Percentiles rank a stretch among this genome's conserved stretches.
phyloP scores from a whole-genome alignment of 257 asterid genomes.

The Ehretia macrophylla region DNA sequence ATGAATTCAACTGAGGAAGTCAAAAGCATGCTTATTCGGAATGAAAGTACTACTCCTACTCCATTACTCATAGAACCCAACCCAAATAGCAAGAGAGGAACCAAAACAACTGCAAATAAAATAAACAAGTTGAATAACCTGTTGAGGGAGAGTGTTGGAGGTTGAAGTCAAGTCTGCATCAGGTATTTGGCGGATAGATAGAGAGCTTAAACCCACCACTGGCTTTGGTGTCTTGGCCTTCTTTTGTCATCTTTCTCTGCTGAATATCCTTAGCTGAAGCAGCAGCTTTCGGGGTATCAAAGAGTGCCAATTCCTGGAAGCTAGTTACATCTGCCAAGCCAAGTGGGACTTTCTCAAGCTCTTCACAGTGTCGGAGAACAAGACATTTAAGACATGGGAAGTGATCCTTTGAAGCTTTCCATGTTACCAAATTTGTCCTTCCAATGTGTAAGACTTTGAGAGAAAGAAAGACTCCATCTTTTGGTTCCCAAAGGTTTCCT shows the following conservation, averaged over 20 bases:
- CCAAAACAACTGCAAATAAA: neutral
- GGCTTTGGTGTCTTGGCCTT: slow-evolving; percentile 2
- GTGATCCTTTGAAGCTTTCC: slow-evolving; percentile 15
- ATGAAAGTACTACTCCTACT: no score
- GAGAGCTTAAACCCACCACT: slow-evolving; percentile 19
- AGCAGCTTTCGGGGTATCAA: slow-evolving; percentile 12
- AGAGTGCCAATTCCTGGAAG: slow-evolving; percentile 16
- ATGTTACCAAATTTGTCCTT: slow-evolving; percentile 9
- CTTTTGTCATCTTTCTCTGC: neutral
- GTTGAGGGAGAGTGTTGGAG: no score
- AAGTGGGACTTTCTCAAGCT: slow-evolving; percentile 12
- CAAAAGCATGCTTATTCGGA: no score
- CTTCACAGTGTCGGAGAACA: slow-evolving; percentile 8
- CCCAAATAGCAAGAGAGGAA: neutral
- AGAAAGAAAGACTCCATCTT: slow-evolving; percentile 2
- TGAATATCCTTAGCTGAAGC: slow-evolving; percentile 16
- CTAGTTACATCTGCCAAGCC: slow-evolving; percentile 4
- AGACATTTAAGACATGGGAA: slow-evolving; percentile 13
- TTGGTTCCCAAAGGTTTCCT: slow-evolving; percentile 28
- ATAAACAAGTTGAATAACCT: neutral
- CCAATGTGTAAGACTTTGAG: slow-evolving; percentile 31
- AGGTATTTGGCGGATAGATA: slow-evolving; percentile 25
- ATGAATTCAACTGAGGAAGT: no score
- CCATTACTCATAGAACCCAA: no score
- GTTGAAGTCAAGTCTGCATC: neutral